Percentiles rank a stretch among this genome's conserved stretches.
phyloP scores from a whole-genome alignment of 1,139 yeast genomes.

The Blastobotrys indianensis region DNA sequence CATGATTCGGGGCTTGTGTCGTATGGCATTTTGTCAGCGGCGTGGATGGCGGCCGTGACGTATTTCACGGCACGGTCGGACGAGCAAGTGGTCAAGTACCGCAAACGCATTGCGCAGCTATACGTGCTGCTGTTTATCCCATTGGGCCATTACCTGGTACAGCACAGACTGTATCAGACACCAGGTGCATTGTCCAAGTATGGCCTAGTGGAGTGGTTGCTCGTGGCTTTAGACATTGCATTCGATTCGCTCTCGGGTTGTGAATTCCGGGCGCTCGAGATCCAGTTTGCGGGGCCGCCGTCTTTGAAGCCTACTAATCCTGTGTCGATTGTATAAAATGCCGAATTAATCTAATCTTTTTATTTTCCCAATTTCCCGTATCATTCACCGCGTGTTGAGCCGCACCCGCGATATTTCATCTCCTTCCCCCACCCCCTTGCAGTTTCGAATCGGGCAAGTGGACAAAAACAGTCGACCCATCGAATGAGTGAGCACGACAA shows the following conservation, averaged over 20 bases:
- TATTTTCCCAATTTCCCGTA: too few relatives aligned
- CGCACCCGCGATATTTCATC: too few relatives aligned
- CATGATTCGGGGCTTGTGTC: slow-evolving; percentile 93
- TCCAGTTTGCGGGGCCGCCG: slow-evolving; percentile 32
- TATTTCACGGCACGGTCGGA: slow-evolving; percentile 1
- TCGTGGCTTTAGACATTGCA: slow-evolving; percentile 62
- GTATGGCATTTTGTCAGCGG: slow-evolving; percentile 79
- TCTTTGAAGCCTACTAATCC: too few relatives aligned
- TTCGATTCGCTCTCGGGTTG: slow-evolving; percentile 70
- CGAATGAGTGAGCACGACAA: too few relatives aligned
- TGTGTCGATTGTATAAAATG: too few relatives aligned
- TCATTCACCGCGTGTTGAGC: too few relatives aligned
- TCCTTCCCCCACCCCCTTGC: too few relatives aligned
- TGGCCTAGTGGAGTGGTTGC: slow-evolving; percentile 90
- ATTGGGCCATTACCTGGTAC: slow-evolving; percentile 68
- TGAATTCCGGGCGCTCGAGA: slow-evolving; percentile 58
- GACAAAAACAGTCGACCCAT: too few relatives aligned
- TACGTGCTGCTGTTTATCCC: slow-evolving; percentile 64
- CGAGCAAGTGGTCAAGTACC: background rate
- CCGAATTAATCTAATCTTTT: too few relatives aligned
- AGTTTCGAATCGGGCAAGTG: too few relatives aligned
- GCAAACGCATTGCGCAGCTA: slow-evolving; percentile 20
- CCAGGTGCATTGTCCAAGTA: slow-evolving; percentile 81
- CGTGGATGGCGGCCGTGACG: slow-evolving; percentile 59
- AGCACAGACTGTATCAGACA: slow-evolving; percentile 65